Conservation (phyloP, 2,329 filamentous ascomycete genomes). For the Bipolaris cookei region DNA sequence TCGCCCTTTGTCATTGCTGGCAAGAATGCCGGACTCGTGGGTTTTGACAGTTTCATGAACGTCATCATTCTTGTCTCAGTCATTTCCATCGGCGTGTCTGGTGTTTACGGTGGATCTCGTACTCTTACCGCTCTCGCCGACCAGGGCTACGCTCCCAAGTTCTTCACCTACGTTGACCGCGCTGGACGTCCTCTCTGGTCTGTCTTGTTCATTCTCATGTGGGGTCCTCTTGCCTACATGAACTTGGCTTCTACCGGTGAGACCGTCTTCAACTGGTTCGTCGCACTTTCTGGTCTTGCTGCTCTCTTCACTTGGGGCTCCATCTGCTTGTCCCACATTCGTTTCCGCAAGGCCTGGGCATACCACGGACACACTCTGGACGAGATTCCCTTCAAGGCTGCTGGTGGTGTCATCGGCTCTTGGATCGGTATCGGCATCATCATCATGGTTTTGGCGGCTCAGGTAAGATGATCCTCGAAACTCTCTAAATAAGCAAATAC, state of each 20-base stretch:
- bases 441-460: slow-evolving; percentile 48
- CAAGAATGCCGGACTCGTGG: slow-evolving; percentile 64
- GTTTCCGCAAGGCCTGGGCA: slow-evolving; percentile 70
- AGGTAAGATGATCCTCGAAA: slow-evolving; percentile 33
- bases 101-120: slow-evolving; percentile 63
- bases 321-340: slow-evolving; percentile 90
- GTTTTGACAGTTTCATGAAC: slow-evolving; percentile 71
- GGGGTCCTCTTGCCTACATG: slow-evolving; percentile 80
- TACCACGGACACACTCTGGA: slow-evolving; percentile 51
- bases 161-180: slow-evolving; percentile 82
- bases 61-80: slow-evolving; percentile 68
- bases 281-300: slow-evolving; percentile 74
- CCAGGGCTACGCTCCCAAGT: slow-evolving; percentile 71
- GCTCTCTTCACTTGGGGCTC: slow-evolving; percentile 81
- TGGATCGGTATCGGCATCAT: slow-evolving; percentile 51
- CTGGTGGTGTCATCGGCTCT: slow-evolving; percentile 50
- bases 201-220: slow-evolving; percentile 68
- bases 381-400: slow-evolving; percentile 54
- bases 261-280: slow-evolving; percentile 75
- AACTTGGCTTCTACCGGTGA: slow-evolving; percentile 56
- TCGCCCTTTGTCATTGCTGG: slow-evolving; percentile 73
- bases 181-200: slow-evolving; percentile 79
- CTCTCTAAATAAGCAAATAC: not conserved
- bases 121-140: slow-evolving; percentile 62
- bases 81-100: slow-evolving; percentile 65